Conservation (phyloP, 768 basidiomycete genomes). For the Lentinula boryana region DNA sequence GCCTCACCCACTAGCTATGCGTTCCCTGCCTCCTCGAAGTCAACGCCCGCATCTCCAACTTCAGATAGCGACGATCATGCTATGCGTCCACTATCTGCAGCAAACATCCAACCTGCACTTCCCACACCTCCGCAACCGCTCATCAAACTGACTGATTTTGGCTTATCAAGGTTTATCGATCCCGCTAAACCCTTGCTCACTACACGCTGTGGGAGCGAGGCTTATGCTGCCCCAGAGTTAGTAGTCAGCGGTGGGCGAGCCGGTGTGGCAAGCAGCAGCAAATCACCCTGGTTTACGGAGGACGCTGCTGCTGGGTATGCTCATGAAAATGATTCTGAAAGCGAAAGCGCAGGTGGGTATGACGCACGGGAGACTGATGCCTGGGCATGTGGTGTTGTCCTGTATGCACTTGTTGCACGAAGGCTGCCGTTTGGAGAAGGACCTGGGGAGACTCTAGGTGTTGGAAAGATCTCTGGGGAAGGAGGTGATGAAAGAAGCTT, state of each 20-base stretch:
- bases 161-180: constrained; percentile 81
- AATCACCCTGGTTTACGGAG: neutral
- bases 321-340: neutral
- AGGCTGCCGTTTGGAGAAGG: constrained; percentile 69
- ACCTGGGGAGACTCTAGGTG: constrained; percentile 19
- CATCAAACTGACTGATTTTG: constrained; percentile 85
- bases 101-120: constrained; percentile 9
- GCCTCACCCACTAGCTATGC: constrained; percentile 3
- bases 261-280: constrained; percentile 10
- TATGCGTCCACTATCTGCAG: neutral
- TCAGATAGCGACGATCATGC: too few relatives aligned
- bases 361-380: constrained; percentile 83
- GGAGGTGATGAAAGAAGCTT: constrained; percentile 15
- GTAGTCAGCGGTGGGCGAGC: constrained; percentile 37
- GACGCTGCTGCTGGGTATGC: constrained; percentile 1
- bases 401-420: constrained; percentile 71
- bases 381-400: constrained; percentile 87
- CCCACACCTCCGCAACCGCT: constrained; percentile 46
- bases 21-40: constrained; percentile 1
- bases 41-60: neutral
- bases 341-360: constrained; percentile 42
- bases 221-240: constrained; percentile 80
- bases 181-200: constrained; percentile 53
- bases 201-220: constrained; percentile 85
- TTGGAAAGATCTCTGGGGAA: constrained; percentile 16